Base-by-base conservation (phyloP, 2,329 filamentous ascomycete species). In the Hymenoscyphus scutula region DNA sequence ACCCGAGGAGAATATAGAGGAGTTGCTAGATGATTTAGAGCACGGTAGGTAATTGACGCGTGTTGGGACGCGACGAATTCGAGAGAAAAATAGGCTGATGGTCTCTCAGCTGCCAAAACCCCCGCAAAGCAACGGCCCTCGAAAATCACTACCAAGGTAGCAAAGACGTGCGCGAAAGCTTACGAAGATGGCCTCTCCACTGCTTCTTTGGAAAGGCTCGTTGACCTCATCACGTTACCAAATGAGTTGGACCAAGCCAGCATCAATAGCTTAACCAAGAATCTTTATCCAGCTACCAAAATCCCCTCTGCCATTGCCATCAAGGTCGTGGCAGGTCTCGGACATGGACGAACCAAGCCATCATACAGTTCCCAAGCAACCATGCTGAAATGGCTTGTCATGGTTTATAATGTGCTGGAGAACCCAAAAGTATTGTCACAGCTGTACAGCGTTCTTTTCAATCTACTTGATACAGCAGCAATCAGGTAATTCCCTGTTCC, bases 401-500 rank as follows among this genome's bases (percentile, higher is more conserved):
- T 91, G 76, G 83, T 91, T 3, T 87, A 93, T 71, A 88, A 92
- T 68, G 78, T 88, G 54, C 76, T 95, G 23, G 85, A 90, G 60
- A 83, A 86, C 48, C 81, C 83, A 54, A 78, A 77, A 6, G 77
- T 88, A 8, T 76, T 96, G 56, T 87, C 87, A 5, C 87, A 86
- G 65, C 78, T 89, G 1, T 96, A 96, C 71, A 81, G 86, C 0
- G 84, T 94, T 19, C 76, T 96, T 3, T 96, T 96, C 73, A 91
- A 91, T 66, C 79, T 94, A 67, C 81, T 96, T 5, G 90, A 96
- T 71, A 94, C 91, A 70, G 88, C 91, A 58, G 89, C 86, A 63
- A 84, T 92, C 64, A 83, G 90, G 82, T 89, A 77, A 10, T 29
- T 27, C 5, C 25, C 19, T 54, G 59, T 69, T n/a, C 7, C 17